Conservation (phyloP, 331 rosid species). For the Ulmus americana region DNA sequence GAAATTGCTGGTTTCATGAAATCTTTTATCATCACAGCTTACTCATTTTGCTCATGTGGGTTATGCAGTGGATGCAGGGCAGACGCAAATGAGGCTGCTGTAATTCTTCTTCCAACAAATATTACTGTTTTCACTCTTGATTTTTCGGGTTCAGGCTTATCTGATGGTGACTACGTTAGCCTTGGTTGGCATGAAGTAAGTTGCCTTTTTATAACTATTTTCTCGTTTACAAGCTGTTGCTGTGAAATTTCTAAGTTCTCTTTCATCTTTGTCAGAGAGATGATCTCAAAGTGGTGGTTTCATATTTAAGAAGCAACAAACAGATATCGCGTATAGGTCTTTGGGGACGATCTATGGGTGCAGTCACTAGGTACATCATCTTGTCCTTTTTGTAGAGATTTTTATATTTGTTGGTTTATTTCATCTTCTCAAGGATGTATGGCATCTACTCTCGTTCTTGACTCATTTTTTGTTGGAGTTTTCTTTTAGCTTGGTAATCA, state of each 20-base stretch:
- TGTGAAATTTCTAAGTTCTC: conserved; percentile 24
- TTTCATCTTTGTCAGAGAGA: conserved; percentile 57
- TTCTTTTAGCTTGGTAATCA: not conserved
- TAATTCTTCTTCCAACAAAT: conserved; percentile 91
- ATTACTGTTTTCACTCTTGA: conserved; percentile 93
- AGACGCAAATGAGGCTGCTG: conserved; percentile 98
- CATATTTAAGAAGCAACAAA: conserved; percentile 81
- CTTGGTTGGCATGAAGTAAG: conserved; percentile 99
- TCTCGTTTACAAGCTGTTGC: conserved; percentile 14
- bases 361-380: conserved; percentile 76
- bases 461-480: not conserved
- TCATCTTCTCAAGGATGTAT: conserved; percentile 14
- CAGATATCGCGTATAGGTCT: conserved; percentile 83
- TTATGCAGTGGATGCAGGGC: conserved; percentile 98
- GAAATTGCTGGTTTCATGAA: too few relatives aligned
- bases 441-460: not conserved
- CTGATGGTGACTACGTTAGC: conserved; percentile 94
- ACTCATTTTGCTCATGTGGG: conserved; percentile 25
- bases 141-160: conserved; percentile 96
- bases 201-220: conserved; percentile 24
- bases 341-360: conserved; percentile 99
- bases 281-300: conserved; percentile 88
- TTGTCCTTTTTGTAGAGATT: conserved; percentile 14
- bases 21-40: not conserved
- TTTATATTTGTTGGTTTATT: conserved; percentile 11